These are phyloP conservation scores for Pseudoperonospora humuli DNA, from an alignment of 352 stramenopile genomes.

Conservation along the genomic window DNA sequence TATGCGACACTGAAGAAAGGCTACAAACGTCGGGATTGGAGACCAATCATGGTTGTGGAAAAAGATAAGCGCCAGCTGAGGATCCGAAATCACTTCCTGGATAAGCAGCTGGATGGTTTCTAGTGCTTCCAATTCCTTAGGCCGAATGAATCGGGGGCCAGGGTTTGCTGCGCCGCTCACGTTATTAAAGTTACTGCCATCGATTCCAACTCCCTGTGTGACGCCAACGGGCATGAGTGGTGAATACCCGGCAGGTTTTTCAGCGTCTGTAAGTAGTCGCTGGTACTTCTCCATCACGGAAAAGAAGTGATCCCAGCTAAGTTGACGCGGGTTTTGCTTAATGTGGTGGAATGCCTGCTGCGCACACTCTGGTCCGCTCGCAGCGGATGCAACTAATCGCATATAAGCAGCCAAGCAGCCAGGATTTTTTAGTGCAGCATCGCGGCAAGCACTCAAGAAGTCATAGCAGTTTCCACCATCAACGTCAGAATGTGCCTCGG, in stretches of 20 bases:
- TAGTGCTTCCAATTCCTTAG: conserved; percentile 74
- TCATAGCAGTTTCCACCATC: conserved; percentile 43
- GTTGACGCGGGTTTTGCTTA: conserved; percentile 71
- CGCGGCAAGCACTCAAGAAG: conserved; percentile 61
- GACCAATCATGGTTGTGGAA: conserved; percentile 85
- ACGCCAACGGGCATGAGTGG: conserved; percentile 31
- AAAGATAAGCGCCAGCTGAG: conserved; percentile 71
- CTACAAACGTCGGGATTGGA: conserved; percentile 72
- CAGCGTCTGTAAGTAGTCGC: conserved; percentile 60
- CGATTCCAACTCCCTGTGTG: conserved; percentile 20
- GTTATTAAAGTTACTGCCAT: conserved; percentile 21
- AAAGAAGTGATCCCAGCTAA: conserved; percentile 85
- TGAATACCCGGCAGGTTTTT: conserved; percentile 38
- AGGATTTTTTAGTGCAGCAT: conserved; percentile 70
- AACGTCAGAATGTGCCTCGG: conserved; percentile 13
- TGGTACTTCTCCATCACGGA: conserved; percentile 81
- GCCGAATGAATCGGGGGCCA: conserved; percentile 63
- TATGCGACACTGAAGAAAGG: conserved; percentile 77
- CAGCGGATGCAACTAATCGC: conserved; percentile 56
- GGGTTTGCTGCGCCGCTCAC: conserved; percentile 20
- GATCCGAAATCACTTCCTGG: conserved; percentile 65
- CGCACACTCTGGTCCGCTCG: conserved; percentile 58
- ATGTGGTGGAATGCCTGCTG: conserved; percentile 79
- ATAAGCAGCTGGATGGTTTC: conserved; percentile 77
- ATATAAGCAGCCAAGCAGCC: conserved; percentile 69